phyloP scores from a whole-genome alignment of 1,284 basidiomycete species.

The Heterobasidion annosum region DNA sequence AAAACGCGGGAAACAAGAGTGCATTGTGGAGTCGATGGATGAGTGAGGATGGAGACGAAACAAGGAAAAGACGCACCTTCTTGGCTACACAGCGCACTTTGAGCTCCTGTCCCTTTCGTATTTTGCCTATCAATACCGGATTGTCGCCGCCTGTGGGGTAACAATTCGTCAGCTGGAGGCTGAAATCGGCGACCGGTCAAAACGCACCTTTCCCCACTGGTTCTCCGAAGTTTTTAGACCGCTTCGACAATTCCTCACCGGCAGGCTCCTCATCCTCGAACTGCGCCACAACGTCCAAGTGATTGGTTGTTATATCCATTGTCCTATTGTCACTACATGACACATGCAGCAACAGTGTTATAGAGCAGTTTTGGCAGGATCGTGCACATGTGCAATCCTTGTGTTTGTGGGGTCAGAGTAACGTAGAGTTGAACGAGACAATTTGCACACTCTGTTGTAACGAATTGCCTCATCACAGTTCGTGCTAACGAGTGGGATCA shows the following conservation, averaged over 20 bases:
- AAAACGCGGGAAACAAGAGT: neutral
- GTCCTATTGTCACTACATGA: constrained; percentile 61
- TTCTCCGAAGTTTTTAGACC: constrained; percentile 72
- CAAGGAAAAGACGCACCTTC: constrained; percentile 51
- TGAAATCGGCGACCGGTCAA: neutral
- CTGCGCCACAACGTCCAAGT: constrained; percentile 48
- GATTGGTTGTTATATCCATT: constrained; percentile 76
- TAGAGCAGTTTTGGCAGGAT: constrained; percentile 75
- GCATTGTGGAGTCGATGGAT: constrained; percentile 2
- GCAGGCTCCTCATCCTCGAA: constrained; percentile 29
- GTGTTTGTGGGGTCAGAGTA: constrained; percentile 3
- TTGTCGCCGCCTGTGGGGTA: constrained; percentile 19
- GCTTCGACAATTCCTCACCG: constrained; percentile 66
- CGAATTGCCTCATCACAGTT: constrained; percentile 82
- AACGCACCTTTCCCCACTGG: constrained; percentile 78
- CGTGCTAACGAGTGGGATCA: constrained; percentile 85
- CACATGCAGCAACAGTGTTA: constrained; percentile 68
- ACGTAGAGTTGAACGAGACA: neutral
- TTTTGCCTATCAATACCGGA: constrained; percentile 86
- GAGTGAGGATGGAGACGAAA: neutral
- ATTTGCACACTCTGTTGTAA: constrained; percentile 57
- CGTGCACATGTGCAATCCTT: constrained; percentile 83
- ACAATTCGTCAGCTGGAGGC: too few relatives aligned
- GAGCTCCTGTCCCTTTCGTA: constrained; percentile 91
- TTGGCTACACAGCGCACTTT: constrained; percentile 85